Evolutionary conservation across 192 early-diverging fungal species (phyloP).

Genomic region (Coemansia sp.): DNA sequence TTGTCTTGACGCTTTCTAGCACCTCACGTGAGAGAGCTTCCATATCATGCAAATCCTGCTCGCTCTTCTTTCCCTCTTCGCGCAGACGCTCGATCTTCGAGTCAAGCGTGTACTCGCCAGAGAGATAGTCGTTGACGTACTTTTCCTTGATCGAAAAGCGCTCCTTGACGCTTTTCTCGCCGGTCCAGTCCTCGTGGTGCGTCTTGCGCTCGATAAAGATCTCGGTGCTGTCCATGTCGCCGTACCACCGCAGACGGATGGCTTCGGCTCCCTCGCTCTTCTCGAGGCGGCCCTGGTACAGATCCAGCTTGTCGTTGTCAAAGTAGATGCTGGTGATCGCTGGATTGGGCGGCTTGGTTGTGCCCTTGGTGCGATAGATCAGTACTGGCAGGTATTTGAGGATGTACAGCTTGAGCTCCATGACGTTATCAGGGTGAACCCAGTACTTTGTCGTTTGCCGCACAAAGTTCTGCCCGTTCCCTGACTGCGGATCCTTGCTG

Average conservation of each 20-base stretch:
- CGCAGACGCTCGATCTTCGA: slow-evolving; percentile 76
- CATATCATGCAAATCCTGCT: slow-evolving; percentile 74
- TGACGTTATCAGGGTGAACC: slow-evolving; percentile 94
- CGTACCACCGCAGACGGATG: slow-evolving; percentile 93
- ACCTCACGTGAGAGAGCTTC: slow-evolving; percentile 71
- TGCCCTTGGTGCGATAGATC: slow-evolving; percentile 77
- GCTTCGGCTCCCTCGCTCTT: slow-evolving; percentile 86
- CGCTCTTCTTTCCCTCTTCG: slow-evolving; percentile 66
- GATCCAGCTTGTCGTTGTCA: slow-evolving; percentile 85
- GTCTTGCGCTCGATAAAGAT: slow-evolving; percentile 99
- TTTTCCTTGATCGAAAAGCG: slow-evolving; percentile 94
- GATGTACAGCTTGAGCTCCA: slow-evolving; percentile 89
- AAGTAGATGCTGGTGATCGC: slow-evolving; percentile 93
- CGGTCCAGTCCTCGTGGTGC: slow-evolving; percentile 90
- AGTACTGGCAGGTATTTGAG: slow-evolving; percentile 89
- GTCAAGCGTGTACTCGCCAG: slow-evolving; percentile 74
- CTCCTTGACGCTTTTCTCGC: slow-evolving; percentile 86
- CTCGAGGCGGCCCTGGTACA: slow-evolving; percentile 85
- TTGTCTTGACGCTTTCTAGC: slow-evolving; percentile 63
- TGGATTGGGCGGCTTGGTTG: slow-evolving; percentile 70
- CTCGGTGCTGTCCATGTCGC: slow-evolving; percentile 78
- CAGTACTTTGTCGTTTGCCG: slow-evolving; percentile 90
- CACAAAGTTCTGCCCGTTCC: slow-evolving; percentile 68
- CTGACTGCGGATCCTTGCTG: slow-evolving; percentile 48
- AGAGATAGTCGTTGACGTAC: slow-evolving; percentile 81